phyloP scores from a whole-genome alignment of 1,139 yeast genomes.

The Barnettozyma hawaiiensis region DNA sequence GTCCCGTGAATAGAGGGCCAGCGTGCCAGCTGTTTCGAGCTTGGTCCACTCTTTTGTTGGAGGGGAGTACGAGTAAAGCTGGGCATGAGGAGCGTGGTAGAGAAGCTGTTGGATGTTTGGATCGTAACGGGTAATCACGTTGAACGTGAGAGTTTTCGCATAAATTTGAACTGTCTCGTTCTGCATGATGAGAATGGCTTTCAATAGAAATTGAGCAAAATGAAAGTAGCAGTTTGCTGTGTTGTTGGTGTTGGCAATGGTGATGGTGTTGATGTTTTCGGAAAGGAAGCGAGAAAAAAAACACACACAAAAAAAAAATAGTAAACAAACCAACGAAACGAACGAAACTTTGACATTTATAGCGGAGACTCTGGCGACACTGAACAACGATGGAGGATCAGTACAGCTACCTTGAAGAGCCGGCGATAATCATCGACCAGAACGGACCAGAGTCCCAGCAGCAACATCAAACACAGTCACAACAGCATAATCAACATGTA shows the following conservation, averaged over 20 bases:
- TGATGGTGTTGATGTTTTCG: too few relatives aligned
- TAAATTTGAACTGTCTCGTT: slow-evolving; percentile 31
- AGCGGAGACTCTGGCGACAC: not conserved
- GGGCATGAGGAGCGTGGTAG: slow-evolving; percentile 74
- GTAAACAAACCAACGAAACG: too few relatives aligned
- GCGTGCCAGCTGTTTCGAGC: slow-evolving; percentile 72
- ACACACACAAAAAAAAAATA: too few relatives aligned
- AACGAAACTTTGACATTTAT: too few relatives aligned
- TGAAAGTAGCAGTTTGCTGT: too few relatives aligned
- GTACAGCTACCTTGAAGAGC: slow-evolving; percentile 18
- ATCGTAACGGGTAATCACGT: slow-evolving; percentile 81
- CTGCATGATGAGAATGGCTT: not conserved
- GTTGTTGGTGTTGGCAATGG: not conserved
- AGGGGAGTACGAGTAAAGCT: slow-evolving; percentile 46
- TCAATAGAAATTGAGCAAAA: too few relatives aligned
- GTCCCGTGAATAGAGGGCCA: slow-evolving; percentile 71
- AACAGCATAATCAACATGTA: slow-evolving; percentile 11
- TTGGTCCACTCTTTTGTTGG: slow-evolving; percentile 74
- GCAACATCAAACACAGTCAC: slow-evolving; percentile 11
- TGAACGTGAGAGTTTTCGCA: slow-evolving; percentile 66
- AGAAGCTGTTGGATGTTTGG: slow-evolving; percentile 70
- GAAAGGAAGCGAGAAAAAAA: not conserved
- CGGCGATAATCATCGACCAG: slow-evolving; percentile 18
- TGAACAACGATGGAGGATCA: slow-evolving; percentile 18
- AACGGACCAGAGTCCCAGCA: not conserved